Evolutionary conservation across 192 early-diverging fungal genomes (phyloP), one percentile per base, ranked within the genome.

Genomic region (Neocallimastix lanati): DNA sequence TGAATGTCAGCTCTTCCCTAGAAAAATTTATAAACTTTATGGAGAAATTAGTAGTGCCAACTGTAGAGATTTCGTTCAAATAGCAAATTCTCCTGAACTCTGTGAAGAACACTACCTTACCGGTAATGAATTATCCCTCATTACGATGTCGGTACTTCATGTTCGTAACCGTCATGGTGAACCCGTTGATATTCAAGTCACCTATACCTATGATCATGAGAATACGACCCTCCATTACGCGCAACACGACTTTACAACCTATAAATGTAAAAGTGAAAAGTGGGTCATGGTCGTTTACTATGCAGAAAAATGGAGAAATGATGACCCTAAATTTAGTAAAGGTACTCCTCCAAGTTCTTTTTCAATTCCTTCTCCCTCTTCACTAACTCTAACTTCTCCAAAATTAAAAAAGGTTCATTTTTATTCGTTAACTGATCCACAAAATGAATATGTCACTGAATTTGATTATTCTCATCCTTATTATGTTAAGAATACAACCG

Each of bases 381-480:
- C n/a, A n/a, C n/a, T n/a, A n/a, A n/a, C n/a, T n/a, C n/a, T n/a
- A n/a, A n/a, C n/a, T n/a, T n/a, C n/a, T n/a, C n/a, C 50, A 67
- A 67, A 67, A 21, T 67, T 67, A 67, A 67, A 67, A 9, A 25
- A 67, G 6, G 50, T 67, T 67, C 50, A 67, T 9, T 67, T 67
- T 11, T 67, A 25, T n/a, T 25, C 25, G 25, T 67, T 67, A n/a
- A 9, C 6, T 9, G 50, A 67, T 67, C 50, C 50, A 9, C 50
- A 67, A 67, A 67, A 15, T 2, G 50, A 67, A 67, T 67, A 25
- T 67, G 50, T 67, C n/a, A 82, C 81, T 5, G 78, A 30, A 18
- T 84, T 85, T 29, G 85, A 87, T 77, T 86, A 87, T 77, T 85
- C 85, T 25, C 85, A 86, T 79, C 85, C 85, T 1, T 80, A 86